Percentiles rank a stretch among this genome's conserved stretches.
These are phyloP conservation scores for Xylaria sp. DNA, from an alignment of 2,329 filamentous ascomycete genomes.

Conservation along the genomic window DNA sequence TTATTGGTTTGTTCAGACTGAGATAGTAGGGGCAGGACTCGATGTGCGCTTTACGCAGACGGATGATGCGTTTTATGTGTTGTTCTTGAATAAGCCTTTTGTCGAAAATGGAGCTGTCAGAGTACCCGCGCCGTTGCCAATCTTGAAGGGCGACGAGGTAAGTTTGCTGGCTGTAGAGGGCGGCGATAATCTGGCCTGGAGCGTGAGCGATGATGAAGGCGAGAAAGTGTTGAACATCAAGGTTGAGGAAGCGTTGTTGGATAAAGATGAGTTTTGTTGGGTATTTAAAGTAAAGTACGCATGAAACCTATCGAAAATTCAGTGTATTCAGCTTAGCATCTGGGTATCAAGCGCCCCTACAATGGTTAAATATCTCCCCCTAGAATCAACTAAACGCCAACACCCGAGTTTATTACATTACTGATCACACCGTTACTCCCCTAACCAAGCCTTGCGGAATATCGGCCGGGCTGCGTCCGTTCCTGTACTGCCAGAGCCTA, in stretches of 20 bases:
- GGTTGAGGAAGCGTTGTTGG: constrained; percentile 38
- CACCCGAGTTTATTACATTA: background rate
- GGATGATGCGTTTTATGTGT: constrained; percentile 63
- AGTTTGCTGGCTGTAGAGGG: constrained; percentile 55
- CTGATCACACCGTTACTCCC: constrained; percentile 41
- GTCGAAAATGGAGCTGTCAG: constrained; percentile 50
- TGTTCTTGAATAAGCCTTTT: constrained; percentile 56
- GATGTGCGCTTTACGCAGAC: constrained; percentile 64
- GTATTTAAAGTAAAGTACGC: constrained; percentile 46
- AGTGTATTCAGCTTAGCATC: background rate
- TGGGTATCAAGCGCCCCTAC: constrained; percentile 12
- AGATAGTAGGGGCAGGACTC: constrained; percentile 38
- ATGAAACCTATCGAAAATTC: constrained; percentile 28
- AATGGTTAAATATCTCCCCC: background rate
- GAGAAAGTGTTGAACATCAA: constrained; percentile 37
- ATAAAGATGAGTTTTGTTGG: constrained; percentile 45
- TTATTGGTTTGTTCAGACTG: constrained; percentile 53
- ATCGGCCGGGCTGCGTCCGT: constrained; percentile 65
- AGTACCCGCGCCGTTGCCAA: constrained; percentile 58
- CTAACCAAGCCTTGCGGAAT: constrained; percentile 53
- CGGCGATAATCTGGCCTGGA: constrained; percentile 46
- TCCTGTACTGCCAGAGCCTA: constrained; percentile 71
- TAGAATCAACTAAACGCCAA: constrained; percentile 1
- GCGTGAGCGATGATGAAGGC: constrained; percentile 31
- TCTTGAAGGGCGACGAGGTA: constrained; percentile 58